Evolutionary conservation across 495 filamentous ascomycete genomes (phyloP).

Genomic region (Podospora australis): DNA sequence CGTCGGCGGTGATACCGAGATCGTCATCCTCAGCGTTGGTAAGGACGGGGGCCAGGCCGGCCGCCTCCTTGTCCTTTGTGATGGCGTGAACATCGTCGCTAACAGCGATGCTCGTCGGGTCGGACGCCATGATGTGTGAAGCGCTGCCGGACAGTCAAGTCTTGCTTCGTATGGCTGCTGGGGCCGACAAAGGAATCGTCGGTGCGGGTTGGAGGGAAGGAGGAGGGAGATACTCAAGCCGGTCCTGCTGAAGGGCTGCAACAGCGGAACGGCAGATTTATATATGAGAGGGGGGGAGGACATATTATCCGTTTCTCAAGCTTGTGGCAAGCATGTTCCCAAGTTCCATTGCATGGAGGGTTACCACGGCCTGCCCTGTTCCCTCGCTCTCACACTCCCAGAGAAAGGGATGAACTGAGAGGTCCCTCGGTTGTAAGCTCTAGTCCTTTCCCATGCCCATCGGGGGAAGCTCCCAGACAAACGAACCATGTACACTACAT

Average conservation of each 20-base stretch:
- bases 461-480: no score
- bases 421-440: no score
- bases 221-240: not conserved
- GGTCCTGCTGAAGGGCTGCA: not conserved
- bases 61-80: constrained; percentile 12
- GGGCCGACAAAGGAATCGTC: not conserved
- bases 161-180: not conserved
- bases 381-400: not conserved
- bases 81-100: constrained; percentile 11
- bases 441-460: no score
- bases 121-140: constrained; percentile 11
- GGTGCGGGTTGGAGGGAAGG: not conserved
- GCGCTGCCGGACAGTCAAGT: not conserved
- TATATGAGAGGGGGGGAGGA: constrained; percentile 2
- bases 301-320: not conserved
- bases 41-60: constrained; percentile 3
- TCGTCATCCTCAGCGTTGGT: constrained; percentile 5
- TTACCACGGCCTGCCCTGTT: not conserved
- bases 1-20: constrained; percentile 12
- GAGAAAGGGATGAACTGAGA: not conserved
- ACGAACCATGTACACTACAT: constrained; percentile 1
- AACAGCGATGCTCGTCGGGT: constrained; percentile 10
- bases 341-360: not conserved
- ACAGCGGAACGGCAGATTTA: constrained; percentile 1
- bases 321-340: not conserved